Percentiles rank a stretch among this genome's conserved stretches.
Evolutionary conservation across 139 green algal genomes (phyloP).

Genomic region (Zygnema cylindricum): DNA sequence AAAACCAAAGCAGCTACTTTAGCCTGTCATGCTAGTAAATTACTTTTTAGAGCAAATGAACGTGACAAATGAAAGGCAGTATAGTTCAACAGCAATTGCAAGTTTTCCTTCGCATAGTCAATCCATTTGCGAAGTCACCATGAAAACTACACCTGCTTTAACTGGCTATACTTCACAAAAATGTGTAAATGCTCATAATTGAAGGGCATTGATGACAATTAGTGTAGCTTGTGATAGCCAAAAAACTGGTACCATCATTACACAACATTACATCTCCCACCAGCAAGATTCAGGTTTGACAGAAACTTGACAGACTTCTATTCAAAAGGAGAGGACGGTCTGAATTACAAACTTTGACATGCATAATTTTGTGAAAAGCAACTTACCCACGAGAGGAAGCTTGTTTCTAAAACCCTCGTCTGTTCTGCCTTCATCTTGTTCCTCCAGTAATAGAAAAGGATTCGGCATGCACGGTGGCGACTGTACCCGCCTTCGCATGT

Average conservation of each 20-base stretch:
- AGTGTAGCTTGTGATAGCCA: too few species aligned
- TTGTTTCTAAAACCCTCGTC: background rate
- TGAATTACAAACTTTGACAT: background rate
- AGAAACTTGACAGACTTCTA: too few species aligned
- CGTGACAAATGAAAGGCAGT: background rate
- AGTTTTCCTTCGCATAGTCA: too few species aligned
- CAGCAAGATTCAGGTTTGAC: too few species aligned
- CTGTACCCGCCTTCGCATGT: slow-evolving; percentile 13
- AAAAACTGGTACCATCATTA: background rate
- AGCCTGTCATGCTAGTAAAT: background rate
- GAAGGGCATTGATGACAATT: too few species aligned
- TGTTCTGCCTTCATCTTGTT: background rate
- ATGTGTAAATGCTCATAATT: too few species aligned
- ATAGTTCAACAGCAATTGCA: too few species aligned
- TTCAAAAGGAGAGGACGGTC: background rate
- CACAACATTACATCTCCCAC: background rate
- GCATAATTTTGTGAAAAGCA: background rate
- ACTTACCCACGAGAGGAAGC: background rate
- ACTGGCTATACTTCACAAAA: too few species aligned
- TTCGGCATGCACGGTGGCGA: slow-evolving; percentile 45
- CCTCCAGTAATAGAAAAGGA: slow-evolving; percentile 31
- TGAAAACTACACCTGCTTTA: too few species aligned
- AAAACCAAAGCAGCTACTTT: background rate
- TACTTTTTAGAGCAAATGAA: background rate
- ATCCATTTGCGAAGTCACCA: too few species aligned